phyloP scores from a whole-genome alignment of 1,139 yeast genomes.

The Zhuliangozyma parablackwelliae region DNA sequence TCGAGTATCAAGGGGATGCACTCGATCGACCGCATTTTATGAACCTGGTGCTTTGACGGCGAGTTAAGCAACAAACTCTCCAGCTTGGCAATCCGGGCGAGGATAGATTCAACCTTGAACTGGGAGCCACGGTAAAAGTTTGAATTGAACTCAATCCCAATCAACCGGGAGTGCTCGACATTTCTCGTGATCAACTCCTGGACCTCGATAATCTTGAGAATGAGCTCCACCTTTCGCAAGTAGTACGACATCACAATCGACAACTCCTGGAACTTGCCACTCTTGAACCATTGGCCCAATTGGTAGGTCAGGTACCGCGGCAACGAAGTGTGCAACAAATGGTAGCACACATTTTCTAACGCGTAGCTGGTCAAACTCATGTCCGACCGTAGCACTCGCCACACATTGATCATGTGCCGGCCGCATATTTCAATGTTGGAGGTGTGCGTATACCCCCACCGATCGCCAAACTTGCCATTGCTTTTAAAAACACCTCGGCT shows the following conservation, averaged over 20 bases:
- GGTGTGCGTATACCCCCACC: slow-evolving; percentile 82
- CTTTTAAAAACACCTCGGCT: slow-evolving; percentile 46
- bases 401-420: slow-evolving; percentile 74
- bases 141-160: slow-evolving; percentile 88
- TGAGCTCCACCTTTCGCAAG: slow-evolving; percentile 43
- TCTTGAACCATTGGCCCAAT: slow-evolving; percentile 48
- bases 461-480: slow-evolving; percentile 57
- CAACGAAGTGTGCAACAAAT: slow-evolving; percentile 59
- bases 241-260: slow-evolving; percentile 49
- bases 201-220: slow-evolving; percentile 47
- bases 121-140: slow-evolving; percentile 90
- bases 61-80: slow-evolving; percentile 73
- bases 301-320: slow-evolving; percentile 57
- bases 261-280: slow-evolving; percentile 20
- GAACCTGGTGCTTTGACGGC: slow-evolving; percentile 78
- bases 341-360: slow-evolving; percentile 70
- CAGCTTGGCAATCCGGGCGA: slow-evolving; percentile 67
- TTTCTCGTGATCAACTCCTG: slow-evolving; percentile 69
- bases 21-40: slow-evolving; percentile 80
- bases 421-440: slow-evolving; percentile 69
- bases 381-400: slow-evolving; percentile 72
- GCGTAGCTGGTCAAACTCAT: slow-evolving; percentile 63
- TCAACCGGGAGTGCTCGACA: slow-evolving; percentile 77
- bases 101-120: slow-evolving; percentile 82
- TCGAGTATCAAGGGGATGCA: slow-evolving; percentile 90